These are phyloP conservation scores for Lentinula raphanica DNA, from an alignment of 768 basidiomycete species.

Conservation along the genomic window DNA sequence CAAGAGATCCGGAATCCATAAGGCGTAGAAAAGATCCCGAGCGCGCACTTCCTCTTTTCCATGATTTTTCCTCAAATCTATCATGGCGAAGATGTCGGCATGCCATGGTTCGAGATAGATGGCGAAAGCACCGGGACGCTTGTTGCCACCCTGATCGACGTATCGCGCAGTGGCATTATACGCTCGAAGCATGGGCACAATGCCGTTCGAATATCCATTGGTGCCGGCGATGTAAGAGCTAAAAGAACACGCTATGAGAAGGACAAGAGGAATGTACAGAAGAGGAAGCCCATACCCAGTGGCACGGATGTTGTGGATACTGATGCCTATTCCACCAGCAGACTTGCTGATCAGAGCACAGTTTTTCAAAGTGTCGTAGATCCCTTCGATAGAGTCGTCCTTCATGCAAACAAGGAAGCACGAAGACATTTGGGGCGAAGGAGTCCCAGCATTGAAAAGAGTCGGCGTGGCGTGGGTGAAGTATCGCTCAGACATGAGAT, in stretches of 20 bases:
- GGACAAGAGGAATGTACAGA: neutral
- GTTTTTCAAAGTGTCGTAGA: constrained; percentile 96
- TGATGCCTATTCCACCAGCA: constrained; percentile 95
- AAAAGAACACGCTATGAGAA: constrained; percentile 2
- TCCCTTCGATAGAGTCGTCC: constrained; percentile 97
- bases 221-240: constrained; percentile 99
- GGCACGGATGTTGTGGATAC: constrained; percentile 93
- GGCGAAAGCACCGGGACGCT: constrained; percentile 96
- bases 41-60: constrained; percentile 98
- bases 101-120: constrained; percentile 99
- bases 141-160: constrained; percentile 98
- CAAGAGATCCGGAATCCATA: constrained; percentile 98
- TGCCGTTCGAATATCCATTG: constrained; percentile 98
- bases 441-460: constrained; percentile 97
- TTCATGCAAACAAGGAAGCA: constrained; percentile 99
- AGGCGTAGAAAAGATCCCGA: constrained; percentile 94
- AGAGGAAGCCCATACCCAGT: constrained; percentile 58
- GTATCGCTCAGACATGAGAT: constrained; percentile 96
- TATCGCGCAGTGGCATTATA: constrained; percentile 98
- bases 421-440: constrained; percentile 88
- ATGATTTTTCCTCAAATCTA: constrained; percentile 97
- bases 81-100: constrained; percentile 93
- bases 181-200: constrained; percentile 97
- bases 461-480: constrained; percentile 99
- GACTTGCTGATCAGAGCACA: constrained; percentile 99